phyloP scores from a whole-genome alignment of 2,329 filamentous ascomycete species.

The Paraphoma chrysanthemicola region DNA sequence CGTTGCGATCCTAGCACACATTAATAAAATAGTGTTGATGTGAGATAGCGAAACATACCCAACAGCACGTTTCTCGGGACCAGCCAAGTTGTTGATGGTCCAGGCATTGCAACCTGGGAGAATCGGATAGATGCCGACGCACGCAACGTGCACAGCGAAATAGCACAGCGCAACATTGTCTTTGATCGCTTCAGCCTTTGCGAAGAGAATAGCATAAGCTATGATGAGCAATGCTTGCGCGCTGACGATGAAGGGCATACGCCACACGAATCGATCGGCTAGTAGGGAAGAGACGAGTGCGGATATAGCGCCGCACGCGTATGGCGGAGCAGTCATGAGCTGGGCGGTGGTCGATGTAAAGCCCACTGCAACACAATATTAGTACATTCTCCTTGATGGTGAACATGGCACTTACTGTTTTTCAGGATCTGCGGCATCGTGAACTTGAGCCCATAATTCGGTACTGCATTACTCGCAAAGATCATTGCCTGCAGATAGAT shows the following conservation, averaged over 20 bases:
- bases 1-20: conserved; percentile 20
- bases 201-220: conserved; percentile 51
- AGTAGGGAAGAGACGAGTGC: conserved; percentile 20
- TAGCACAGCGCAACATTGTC: conserved; percentile 52
- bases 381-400: too few relatives aligned
- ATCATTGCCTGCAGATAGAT: conserved; percentile 53
- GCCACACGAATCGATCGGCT: conserved; percentile 27
- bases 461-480: conserved; percentile 36
- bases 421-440: conserved; percentile 18
- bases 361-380: conserved; percentile 19
- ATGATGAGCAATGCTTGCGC: conserved; percentile 42
- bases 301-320: conserved; percentile 28
- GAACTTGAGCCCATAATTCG: conserved; percentile 47
- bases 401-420: conserved; percentile 6
- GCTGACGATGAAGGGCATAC: conserved; percentile 28
- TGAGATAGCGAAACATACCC: conserved; percentile 1
- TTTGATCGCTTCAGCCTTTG: conserved; percentile 45
- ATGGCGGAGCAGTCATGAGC: conserved; percentile 32
- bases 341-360: conserved; percentile 32
- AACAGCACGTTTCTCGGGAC: conserved; percentile 29
- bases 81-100: conserved; percentile 33
- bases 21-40: background rate
- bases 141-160: conserved; percentile 53
- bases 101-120: conserved; percentile 31
- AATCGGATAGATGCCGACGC: conserved; percentile 39